Percentiles rank a stretch among this genome's conserved stretches.
phyloP scores from a whole-genome alignment of 2,329 filamentous ascomycete genomes.

The Fusarium sp. region DNA sequence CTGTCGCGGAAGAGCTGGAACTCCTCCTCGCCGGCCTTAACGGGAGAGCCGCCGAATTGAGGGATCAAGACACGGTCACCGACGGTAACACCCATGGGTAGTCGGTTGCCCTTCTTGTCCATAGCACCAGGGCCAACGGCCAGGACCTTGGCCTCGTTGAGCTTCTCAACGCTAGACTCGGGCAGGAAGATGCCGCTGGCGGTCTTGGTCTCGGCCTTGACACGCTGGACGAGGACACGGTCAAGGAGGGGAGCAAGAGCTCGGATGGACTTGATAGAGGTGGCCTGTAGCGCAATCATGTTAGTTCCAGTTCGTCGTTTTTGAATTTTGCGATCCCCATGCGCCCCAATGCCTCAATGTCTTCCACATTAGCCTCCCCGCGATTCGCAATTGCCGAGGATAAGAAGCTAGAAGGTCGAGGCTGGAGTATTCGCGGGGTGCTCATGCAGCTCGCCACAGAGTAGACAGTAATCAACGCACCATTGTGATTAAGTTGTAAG shows the following conservation, averaged over 20 bases:
- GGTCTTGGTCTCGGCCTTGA: slow-evolving; percentile 98
- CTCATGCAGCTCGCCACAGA: neutral
- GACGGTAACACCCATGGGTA: slow-evolving; percentile 83
- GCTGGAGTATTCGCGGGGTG: slow-evolving; percentile 14
- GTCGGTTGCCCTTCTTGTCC: slow-evolving; percentile 89
- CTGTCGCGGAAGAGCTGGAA: slow-evolving; percentile 96
- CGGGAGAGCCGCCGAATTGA: slow-evolving; percentile 92
- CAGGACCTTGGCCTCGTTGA: slow-evolving; percentile 97
- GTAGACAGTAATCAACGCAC: slow-evolving; percentile 41
- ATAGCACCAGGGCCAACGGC: slow-evolving; percentile 91
- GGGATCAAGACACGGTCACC: slow-evolving; percentile 97
- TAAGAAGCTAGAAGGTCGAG: slow-evolving; percentile 25
- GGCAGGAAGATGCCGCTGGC: slow-evolving; percentile 97
- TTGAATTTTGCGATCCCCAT: neutral
- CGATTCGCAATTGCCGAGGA: slow-evolving; percentile 43
- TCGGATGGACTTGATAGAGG: slow-evolving; percentile 93
- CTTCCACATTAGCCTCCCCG: neutral
- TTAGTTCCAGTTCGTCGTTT: slow-evolving; percentile 13
- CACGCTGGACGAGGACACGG: slow-evolving; percentile 96
- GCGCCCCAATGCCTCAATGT: slow-evolving; percentile 6
- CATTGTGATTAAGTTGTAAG: slow-evolving; percentile 48
- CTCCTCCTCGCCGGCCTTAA: slow-evolving; percentile 98
- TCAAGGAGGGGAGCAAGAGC: slow-evolving; percentile 95
- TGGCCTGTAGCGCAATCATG: slow-evolving; percentile 61
- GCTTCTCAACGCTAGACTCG: slow-evolving; percentile 95